Conservation (phyloP, 352 stramenopile species). For the Phytophthora pistaciae region DNA sequence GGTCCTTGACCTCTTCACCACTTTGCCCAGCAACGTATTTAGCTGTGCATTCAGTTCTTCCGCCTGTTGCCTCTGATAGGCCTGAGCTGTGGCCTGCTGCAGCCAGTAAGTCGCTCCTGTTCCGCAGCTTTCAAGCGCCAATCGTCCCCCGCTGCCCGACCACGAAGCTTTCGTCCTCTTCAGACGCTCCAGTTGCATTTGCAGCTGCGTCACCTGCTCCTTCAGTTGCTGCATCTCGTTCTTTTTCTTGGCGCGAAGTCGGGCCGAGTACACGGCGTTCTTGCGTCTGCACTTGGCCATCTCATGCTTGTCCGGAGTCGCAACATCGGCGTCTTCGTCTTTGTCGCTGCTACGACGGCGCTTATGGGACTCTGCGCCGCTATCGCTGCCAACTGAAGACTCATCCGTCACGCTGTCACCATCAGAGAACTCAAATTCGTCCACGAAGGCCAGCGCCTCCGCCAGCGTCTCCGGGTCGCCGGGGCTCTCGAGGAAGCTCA, state of each 20-base stretch:
- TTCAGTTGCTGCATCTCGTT: conserved; percentile 28
- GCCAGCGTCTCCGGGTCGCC: conserved; percentile 26
- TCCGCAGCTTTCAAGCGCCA: background rate
- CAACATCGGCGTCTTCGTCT: background rate
- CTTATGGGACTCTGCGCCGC: conserved; percentile 8
- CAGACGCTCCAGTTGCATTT: conserved; percentile 33
- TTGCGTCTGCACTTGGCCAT: conserved; percentile 20
- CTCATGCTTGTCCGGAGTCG: conserved; percentile 14
- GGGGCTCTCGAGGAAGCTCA: too few species aligned
- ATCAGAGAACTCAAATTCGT: conserved; percentile 24
- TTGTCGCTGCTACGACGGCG: conserved; percentile 1
- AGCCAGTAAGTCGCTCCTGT: conserved; percentile 16
- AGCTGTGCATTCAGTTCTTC: conserved; percentile 27
- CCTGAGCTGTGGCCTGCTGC: conserved; percentile 17
- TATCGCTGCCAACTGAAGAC: conserved; percentile 14
- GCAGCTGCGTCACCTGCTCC: conserved; percentile 22
- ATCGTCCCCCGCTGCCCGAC: background rate
- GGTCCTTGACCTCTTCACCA: conserved; percentile 18
- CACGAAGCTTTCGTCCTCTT: conserved; percentile 2
- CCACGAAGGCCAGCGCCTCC: conserved; percentile 38
- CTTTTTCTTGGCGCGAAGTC: conserved; percentile 36
- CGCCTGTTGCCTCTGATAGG: conserved; percentile 21
- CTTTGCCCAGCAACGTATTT: conserved; percentile 20
- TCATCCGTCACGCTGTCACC: conserved; percentile 7
- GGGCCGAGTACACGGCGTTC: conserved; percentile 30